Conservation (phyloP, 768 basidiomycete species). For the Termitomyces sp. region DNA sequence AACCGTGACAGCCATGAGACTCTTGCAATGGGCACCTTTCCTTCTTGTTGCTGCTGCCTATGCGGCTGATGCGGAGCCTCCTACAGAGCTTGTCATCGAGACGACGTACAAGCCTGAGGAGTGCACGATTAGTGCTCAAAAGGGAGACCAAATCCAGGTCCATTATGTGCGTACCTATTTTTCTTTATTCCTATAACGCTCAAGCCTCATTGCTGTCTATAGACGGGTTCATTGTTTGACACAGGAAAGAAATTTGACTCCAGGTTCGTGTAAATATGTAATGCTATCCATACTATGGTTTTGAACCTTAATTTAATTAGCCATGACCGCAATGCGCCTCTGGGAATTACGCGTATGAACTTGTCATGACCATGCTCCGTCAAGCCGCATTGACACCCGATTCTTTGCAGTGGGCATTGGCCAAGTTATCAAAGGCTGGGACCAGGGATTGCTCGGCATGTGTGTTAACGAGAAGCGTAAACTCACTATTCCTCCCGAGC, state of each 20-base stretch:
- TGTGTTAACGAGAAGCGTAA: conserved; percentile 85
- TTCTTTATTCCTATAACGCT: neutral
- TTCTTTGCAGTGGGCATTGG: conserved; percentile 57
- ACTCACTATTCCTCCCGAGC: conserved; percentile 74
- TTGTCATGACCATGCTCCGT: neutral
- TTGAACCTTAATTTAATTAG: conserved; percentile 25
- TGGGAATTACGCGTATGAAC: conserved; percentile 70
- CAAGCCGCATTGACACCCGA: neutral
- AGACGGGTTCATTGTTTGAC: conserved; percentile 78
- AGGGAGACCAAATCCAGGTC: conserved; percentile 62
- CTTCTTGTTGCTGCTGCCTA: conserved; percentile 41
- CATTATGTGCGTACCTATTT: conserved; percentile 58
- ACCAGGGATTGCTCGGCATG: conserved; percentile 78
- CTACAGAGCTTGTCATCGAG: conserved; percentile 55
- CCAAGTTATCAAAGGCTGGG: conserved; percentile 85
- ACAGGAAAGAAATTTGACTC: conserved; percentile 88
- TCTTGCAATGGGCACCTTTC: conserved; percentile 43
- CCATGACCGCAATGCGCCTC: conserved; percentile 65
- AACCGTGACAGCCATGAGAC: conserved; percentile 36
- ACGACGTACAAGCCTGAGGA: conserved; percentile 52
- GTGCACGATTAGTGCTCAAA: conserved; percentile 49
- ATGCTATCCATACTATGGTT: neutral
- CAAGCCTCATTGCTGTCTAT: neutral
- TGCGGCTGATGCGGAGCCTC: conserved; percentile 29
- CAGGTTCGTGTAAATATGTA: conserved; percentile 45